Evolutionary conservation across 2,329 filamentous ascomycete genomes (phyloP), one percentile per base, ranked within the genome.

Genomic region (Beauveria brongniartii): DNA sequence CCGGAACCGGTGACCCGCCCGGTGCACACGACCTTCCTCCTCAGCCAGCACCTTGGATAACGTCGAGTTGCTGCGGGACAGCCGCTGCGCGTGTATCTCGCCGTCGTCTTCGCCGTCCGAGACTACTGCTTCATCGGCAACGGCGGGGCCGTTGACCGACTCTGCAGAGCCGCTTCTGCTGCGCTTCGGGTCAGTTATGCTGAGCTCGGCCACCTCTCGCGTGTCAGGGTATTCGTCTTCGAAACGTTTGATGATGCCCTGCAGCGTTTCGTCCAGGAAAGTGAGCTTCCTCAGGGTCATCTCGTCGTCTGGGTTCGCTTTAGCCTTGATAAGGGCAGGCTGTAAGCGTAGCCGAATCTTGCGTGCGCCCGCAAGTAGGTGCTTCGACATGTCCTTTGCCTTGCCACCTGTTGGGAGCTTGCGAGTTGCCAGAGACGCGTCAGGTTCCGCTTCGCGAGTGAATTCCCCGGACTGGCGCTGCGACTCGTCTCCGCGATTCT

Each of bases 201-300:
- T 55, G 24, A 59, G n/a, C 18, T 55, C 26, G 1, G 24, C 7
- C 6, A 66, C 51, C 68, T 68, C 78, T 41, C 91, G 86, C 0
- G 90, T 95, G 70, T 97, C 93, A 0, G 94, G 94, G 68, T 92
- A 97, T 73, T 97, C 93, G 71, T 96, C 90, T 72, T 97, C 94
- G 71, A 97, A 99, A 30, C 94, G 89, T 71, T 91, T 87, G 69
- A 97, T 97, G 76, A 97, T 97, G 66, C 89, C 88, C 68, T 92
- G 83, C 10, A 99, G 80, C 0, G 94, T 97, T 63, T 89, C 81
- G 68, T 97, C 92, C 34, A 99, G 83, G 82, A 96, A 96, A 48
- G 88, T 79, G 22, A 97, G 82, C 85, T 81, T 83, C 86, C 92
- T 84, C 71, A 96, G 90, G 65, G 88, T 90, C 66, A 85, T 80